Base-by-base conservation (phyloP, 2,329 filamentous ascomycete genomes). In the Stenocarpella maydis region DNA sequence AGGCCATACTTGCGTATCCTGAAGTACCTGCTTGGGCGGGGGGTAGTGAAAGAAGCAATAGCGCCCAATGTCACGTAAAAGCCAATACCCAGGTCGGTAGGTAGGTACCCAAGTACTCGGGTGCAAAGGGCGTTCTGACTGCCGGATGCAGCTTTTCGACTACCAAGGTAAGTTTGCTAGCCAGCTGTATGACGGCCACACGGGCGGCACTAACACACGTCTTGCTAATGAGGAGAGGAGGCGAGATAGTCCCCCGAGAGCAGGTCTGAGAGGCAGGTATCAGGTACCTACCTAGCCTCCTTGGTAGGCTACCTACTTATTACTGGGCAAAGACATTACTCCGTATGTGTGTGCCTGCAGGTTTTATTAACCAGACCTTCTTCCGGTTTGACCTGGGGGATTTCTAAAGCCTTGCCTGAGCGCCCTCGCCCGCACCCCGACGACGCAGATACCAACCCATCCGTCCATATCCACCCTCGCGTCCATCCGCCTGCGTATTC, bases 351-450 rank as follows among this genome's bases (percentile, higher is more conserved):
- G 26, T 19, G 41, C 41, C 58, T 47, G 58, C 58, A 61, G 17
- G 39, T 61, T 61, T 61, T 47, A 61, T 47, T 61, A 61, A 47
- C 24, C 58, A 47, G 41, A 47, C 58, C 43, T 45, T 47, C 26
- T 28, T 47, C 58, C 58, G 26, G 43, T 34, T 47, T 61, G 41
- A 31, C 24, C 21, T 31, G 19, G 24, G 10, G 55, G 19, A 15
- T 61, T 61, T 26, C 41, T 47, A 41, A 31, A 61, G 55, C 55
- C 41, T 61, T 19, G 41, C 41, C n/a, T n/a, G n/a, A 41, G 41
- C 55, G 39, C 43, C 31, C 55, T 26, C n/a, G n/a, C n/a, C n/a
- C n/a, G n/a, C n/a, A 12, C 43, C 41, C 34, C 58, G 7, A 10
- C 39, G 41, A 47, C 58, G 41, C 55, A 55, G 37, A 58, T 58